phyloP scores from a whole-genome alignment of 306 rosid species.

The Medicago truncatula region DNA sequence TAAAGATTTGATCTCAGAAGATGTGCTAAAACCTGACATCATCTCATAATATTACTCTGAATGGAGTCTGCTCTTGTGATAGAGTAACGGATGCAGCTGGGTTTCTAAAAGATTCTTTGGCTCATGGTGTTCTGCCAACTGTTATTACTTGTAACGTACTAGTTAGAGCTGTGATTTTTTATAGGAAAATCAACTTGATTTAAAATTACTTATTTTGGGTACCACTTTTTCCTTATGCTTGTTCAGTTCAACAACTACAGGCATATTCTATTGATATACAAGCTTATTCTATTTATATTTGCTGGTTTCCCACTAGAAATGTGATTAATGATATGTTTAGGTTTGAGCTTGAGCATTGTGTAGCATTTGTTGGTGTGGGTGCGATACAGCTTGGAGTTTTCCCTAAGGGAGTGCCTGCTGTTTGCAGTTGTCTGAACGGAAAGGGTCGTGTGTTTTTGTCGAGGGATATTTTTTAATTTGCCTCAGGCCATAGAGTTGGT shows the following conservation, averaged over 20 bases:
- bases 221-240: neutral
- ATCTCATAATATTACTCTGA: constrained; percentile 80
- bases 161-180: constrained; percentile 72
- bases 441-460: constrained; percentile 8
- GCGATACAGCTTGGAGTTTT: constrained; percentile 24
- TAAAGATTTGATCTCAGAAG: constrained; percentile 63
- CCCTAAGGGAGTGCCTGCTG: constrained; percentile 17
- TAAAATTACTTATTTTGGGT: neutral
- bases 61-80: constrained; percentile 82
- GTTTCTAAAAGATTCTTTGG: constrained; percentile 68
- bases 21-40: constrained; percentile 74
- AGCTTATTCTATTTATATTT: neutral
- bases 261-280: constrained; percentile 4
- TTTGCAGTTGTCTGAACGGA: constrained; percentile 33
- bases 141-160: constrained; percentile 84
- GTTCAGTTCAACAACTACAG: neutral
- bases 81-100: constrained; percentile 71
- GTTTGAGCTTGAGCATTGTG: constrained; percentile 1
- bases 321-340: constrained; percentile 13
- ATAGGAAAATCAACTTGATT: constrained; percentile 44
- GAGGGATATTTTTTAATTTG: constrained; percentile 27
- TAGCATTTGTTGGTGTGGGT: constrained; percentile 5
- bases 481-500: constrained; percentile 19
- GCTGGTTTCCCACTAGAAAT: constrained; percentile 25
- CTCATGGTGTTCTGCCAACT: constrained; percentile 72